Conservation (phyloP, 2,329 filamentous ascomycete species). For the Nectriaceae sp. region DNA sequence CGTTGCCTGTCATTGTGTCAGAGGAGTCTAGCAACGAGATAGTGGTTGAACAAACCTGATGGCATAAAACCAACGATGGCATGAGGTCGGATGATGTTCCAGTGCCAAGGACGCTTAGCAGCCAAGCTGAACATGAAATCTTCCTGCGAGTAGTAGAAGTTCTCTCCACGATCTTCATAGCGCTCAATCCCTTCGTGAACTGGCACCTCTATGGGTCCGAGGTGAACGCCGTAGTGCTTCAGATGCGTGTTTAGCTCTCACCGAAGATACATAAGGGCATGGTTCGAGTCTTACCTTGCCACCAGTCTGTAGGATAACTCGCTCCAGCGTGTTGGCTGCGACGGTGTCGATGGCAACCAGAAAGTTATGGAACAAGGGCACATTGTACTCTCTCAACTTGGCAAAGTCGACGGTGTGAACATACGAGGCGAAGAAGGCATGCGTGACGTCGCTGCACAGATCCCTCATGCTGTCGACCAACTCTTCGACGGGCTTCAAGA, state of each 20-base stretch:
- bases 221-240: conserved; percentile 5
- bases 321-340: not conserved
- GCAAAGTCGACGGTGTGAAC: not conserved
- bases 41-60: not conserved
- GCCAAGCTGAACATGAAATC: conserved; percentile 1
- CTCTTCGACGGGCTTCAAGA: not conserved
- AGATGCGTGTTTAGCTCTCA: too few species aligned
- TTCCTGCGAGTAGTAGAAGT: conserved; percentile 6
- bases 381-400: conserved; percentile 1
- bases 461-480: not conserved
- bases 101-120: not conserved
- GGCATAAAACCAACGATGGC: conserved; percentile 5
- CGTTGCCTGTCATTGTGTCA: conserved; percentile 1
- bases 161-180: not conserved
- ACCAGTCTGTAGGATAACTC: conserved; percentile 1
- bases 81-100: conserved; percentile 3
- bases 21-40: not conserved
- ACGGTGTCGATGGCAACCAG: conserved; percentile 2
- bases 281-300: not conserved
- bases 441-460: not conserved
- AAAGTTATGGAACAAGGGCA: conserved; percentile 3
- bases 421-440: conserved; percentile 2
- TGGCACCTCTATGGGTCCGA: not conserved
- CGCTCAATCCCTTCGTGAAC: not conserved
- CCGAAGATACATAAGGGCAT: too few species aligned